Evolutionary conservation across 192 early-diverging fungal genomes (phyloP).

Genomic region (Podila horticola): DNA sequence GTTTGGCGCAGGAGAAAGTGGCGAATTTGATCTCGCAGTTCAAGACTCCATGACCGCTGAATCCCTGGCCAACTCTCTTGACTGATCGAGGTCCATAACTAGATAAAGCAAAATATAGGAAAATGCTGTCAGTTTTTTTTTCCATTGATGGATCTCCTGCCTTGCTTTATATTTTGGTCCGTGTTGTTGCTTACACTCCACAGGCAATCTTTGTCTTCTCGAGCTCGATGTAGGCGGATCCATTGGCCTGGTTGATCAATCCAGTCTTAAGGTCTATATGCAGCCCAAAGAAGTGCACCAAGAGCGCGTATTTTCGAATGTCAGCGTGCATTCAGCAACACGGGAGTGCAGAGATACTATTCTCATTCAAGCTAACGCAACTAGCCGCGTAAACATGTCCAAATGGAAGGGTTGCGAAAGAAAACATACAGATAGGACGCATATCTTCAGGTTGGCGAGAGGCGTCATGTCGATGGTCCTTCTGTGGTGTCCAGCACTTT

Average conservation of each 20-base stretch:
- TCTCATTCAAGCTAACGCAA: too few relatives aligned
- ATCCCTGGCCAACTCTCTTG: conserved; percentile 54
- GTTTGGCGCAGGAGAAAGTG: conserved; percentile 72
- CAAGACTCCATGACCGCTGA: conserved; percentile 65
- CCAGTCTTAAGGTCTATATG: conserved; percentile 72
- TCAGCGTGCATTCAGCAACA: too few relatives aligned
- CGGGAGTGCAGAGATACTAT: too few relatives aligned
- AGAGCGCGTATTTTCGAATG: too few relatives aligned
- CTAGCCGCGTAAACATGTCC: background rate
- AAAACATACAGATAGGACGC: conserved; percentile 62
- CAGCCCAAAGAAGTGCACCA: too few relatives aligned
- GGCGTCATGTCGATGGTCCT: conserved; percentile 54
- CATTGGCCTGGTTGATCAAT: conserved; percentile 77
- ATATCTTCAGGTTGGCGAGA: conserved; percentile 61
- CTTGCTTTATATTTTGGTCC: background rate
- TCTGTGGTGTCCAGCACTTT: conserved; percentile 34
- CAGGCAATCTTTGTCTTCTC: conserved; percentile 79
- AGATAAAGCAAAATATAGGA: background rate
- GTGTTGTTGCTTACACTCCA: conserved; percentile 70
- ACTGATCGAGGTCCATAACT: conserved; percentile 80
- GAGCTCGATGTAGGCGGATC: conserved; percentile 80
- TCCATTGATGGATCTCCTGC: background rate
- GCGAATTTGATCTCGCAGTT: conserved; percentile 84
- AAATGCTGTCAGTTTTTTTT: background rate
- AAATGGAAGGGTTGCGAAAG: background rate